These are phyloP conservation scores for Oxytropis ochrocephala DNA, from an alignment of 306 rosid genomes.

Conservation along the genomic window DNA sequence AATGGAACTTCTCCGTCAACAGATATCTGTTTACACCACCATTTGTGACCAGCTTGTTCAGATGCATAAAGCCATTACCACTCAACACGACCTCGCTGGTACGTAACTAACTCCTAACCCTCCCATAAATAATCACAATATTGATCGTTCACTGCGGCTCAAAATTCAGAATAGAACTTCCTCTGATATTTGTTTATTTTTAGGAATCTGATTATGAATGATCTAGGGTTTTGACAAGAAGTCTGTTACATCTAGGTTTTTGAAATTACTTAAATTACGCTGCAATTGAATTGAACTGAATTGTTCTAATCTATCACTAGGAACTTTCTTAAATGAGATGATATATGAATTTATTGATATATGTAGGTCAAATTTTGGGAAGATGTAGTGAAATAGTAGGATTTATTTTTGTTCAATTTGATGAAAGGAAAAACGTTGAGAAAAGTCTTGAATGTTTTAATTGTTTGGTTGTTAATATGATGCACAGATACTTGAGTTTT, in stretches of 20 bases:
- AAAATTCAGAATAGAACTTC: too few relatives aligned
- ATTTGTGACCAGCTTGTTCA: slow-evolving; percentile 63
- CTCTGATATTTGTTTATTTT: too few relatives aligned
- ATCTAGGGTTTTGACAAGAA: too few relatives aligned
- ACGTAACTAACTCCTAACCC: background rate
- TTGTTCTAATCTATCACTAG: too few relatives aligned
- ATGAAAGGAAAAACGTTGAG: background rate
- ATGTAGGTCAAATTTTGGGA: background rate
- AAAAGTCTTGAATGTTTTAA: background rate
- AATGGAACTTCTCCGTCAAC: slow-evolving; percentile 55
- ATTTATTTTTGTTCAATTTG: background rate
- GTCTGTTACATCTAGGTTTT: too few relatives aligned
- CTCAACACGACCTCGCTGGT: slow-evolving; percentile 65
- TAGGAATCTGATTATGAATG: too few relatives aligned
- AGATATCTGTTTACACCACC: slow-evolving; percentile 60
- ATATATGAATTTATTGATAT: background rate
- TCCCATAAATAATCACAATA: too few relatives aligned
- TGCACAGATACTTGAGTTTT: too few relatives aligned
- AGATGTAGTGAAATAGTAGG: background rate
- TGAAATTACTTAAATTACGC: background rate
- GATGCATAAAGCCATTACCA: slow-evolving; percentile 56
- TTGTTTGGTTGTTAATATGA: too few relatives aligned
- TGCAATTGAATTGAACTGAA: background rate
- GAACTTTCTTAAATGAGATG: background rate
- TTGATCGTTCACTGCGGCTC: too few relatives aligned